A percentile compares a stretch with the other conserved stretches of the same genome.
Conservation (phyloP, 306 rosid species). For the Luffa aegyptiaca region DNA sequence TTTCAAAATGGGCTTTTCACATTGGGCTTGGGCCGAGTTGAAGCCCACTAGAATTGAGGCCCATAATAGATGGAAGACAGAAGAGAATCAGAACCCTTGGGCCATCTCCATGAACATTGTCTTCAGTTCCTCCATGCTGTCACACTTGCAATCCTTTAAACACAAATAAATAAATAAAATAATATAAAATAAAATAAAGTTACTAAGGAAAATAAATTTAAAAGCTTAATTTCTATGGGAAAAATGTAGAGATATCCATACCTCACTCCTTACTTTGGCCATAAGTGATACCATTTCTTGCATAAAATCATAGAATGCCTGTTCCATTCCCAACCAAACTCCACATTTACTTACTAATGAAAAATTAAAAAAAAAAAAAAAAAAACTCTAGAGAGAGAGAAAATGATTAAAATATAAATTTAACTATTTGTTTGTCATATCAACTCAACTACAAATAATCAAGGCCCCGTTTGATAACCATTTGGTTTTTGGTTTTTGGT, state of each 20-base stretch:
- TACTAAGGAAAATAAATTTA: no score
- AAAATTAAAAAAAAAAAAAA: no score
- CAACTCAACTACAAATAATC: no score
- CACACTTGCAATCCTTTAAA: background rate
- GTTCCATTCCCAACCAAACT: background rate
- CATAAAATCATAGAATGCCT: slow-evolving; percentile 62
- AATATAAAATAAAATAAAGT: no score
- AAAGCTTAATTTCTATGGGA: no score
- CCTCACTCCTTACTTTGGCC: slow-evolving; percentile 62
- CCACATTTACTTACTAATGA: background rate
- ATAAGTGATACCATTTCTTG: slow-evolving; percentile 68
- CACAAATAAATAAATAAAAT: background rate
- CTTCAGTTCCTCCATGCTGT: background rate
- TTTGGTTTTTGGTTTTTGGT: no score
- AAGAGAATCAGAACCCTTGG: background rate
- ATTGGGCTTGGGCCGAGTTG: background rate
- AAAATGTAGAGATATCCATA: background rate
- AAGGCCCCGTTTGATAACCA: no score
- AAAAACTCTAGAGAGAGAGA: no score
- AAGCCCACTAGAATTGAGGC: background rate
- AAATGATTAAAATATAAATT: no score
- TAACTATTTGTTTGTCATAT: no score
- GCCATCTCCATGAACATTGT: background rate
- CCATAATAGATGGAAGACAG: background rate
- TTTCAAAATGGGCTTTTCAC: background rate